A percentile compares a stretch with the other conserved stretches of the same genome.
Evolutionary conservation across 192 early-diverging fungal genomes (phyloP).

Genomic region (Diversispora eburnea): DNA sequence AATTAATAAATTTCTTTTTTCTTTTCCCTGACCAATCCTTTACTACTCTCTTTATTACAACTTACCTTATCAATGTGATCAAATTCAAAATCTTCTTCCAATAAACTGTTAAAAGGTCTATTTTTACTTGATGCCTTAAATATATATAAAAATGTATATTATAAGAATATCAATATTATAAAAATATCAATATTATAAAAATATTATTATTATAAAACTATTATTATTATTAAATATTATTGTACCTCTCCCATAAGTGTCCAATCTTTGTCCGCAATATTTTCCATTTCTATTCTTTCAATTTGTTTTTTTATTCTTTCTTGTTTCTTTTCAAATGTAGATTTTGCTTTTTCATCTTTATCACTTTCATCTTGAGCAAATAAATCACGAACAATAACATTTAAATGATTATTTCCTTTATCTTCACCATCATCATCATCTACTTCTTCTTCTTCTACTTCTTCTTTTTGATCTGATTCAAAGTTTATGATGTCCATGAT

Average conservation of each 20-base stretch:
- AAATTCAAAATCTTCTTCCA: conserved; percentile 91
- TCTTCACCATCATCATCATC: conserved; percentile 45
- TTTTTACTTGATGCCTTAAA: conserved; percentile 55
- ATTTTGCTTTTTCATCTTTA: conserved; percentile 46
- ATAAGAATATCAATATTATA: not conserved
- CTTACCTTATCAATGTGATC: conserved; percentile 74
- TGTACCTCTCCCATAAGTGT: conserved; percentile 76
- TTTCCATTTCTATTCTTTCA: conserved; percentile 80
- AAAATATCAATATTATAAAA: not conserved
- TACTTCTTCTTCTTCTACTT: conserved; percentile 31
- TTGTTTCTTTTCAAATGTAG: conserved; percentile 81
- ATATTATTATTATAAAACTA: not conserved
- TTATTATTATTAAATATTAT: too few relatives aligned
- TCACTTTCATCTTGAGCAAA: conserved; percentile 59
- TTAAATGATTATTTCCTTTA: conserved; percentile 37
- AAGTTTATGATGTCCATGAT: too few relatives aligned
- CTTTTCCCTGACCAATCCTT: not conserved
- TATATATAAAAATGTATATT: not conserved
- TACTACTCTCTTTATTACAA: not conserved
- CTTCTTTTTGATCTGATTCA: conserved; percentile 16
- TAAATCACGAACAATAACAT: conserved; percentile 45
- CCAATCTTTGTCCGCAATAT: conserved; percentile 83
- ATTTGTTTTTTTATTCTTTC: conserved; percentile 68
- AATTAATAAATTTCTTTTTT: not conserved
- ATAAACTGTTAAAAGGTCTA: conserved; percentile 89